A percentile compares a stretch with the other conserved stretches of the same genome.
Conservation (phyloP, 495 filamentous ascomycete genomes). For the Parathielavia hyrcaniae region DNA sequence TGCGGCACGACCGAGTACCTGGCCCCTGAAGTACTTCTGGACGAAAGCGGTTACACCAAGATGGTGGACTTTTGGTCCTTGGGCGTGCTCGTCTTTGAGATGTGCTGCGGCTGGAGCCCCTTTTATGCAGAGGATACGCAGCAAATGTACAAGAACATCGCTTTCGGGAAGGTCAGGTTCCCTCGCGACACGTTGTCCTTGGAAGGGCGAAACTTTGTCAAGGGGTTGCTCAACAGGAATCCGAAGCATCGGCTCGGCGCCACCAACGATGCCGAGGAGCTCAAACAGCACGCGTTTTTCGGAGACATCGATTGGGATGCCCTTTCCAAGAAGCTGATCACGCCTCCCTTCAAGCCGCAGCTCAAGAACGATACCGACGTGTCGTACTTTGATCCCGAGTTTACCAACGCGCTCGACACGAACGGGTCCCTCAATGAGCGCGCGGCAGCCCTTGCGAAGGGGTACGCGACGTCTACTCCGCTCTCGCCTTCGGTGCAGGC, state of each 20-base stretch:
- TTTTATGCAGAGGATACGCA: constrained; percentile 99
- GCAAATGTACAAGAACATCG: constrained; percentile 99
- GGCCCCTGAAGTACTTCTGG: constrained; percentile 88
- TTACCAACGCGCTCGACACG: constrained; percentile 85
- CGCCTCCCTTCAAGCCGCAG: constrained; percentile 97
- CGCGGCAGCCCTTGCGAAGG: constrained; percentile 70
- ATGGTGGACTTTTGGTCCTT: constrained; percentile 99
- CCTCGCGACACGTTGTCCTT: constrained; percentile 87
- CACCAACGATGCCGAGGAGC: constrained; percentile 83
- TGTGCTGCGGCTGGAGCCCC: constrained; percentile 98
- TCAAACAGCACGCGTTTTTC: constrained; percentile 94
- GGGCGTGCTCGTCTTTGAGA: constrained; percentile 95
- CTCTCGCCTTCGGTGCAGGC: constrained; percentile 92
- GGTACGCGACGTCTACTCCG: constrained; percentile 76
- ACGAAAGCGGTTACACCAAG: constrained; percentile 97
- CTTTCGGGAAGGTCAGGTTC: constrained; percentile 96
- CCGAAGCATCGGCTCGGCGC: constrained; percentile 92
- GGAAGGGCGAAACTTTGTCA: constrained; percentile 95
- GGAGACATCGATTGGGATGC: constrained; percentile 86
- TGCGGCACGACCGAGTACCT: constrained; percentile 98
- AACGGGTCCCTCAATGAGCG: constrained; percentile 84
- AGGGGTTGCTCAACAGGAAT: constrained; percentile 93
- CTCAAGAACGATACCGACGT: constrained; percentile 92
- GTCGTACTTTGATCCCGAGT: constrained; percentile 97
- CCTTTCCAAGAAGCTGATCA: constrained; percentile 78